Base-by-base conservation (phyloP, 257 asterid species). In the Osmanthus fragrans region DNA sequence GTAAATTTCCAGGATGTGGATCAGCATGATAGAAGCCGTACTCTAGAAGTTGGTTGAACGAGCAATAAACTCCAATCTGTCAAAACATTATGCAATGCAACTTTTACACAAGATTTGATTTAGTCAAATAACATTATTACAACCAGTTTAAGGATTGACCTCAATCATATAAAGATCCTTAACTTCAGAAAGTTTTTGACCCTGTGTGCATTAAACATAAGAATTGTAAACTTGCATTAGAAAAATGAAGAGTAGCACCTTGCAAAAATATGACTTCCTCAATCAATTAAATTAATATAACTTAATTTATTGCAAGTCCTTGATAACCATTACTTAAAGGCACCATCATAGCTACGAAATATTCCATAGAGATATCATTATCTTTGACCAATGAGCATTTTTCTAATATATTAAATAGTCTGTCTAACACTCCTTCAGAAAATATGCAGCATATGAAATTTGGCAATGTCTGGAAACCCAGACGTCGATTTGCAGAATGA, bases 1-100 rank as follows among this genome's bases (percentile, higher is more conserved):
- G 90, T 40, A 95, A 87, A 89, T 93, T 95, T 80, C 99, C 99
- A 82, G 98, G 98, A 88, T 95, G 99, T 73, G 99, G 99, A 93
- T 95, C 99, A 76, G 99, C 99, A 75, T 95, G 99, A 83, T 95
- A 95, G 86, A 95, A 95, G 40, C 99, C 99, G 86, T 60, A 79
- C 87, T 93, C 98, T 71, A 95, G 89, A 87, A 95, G 99, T 87
- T 95, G 99, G 87, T 93, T 95, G 86, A 93, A 95, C 18, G 99
- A 95, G 81, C 99, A 95, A 86, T 95, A 95, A 72, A 95, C 99
- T 80, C 99, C 99, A 71, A 95, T 94, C 98, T 95, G 90, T 73
- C 80, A 30, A 79, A 27, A 76, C 32, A 71, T 63, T 60, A 70
- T 47, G 67, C 32, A 81, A 39, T 32, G 45, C 36, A 80, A 39